phyloP scores from a whole-genome alignment of 371 early-diverging fungal species.

The Lichtheimia hyalospora region DNA sequence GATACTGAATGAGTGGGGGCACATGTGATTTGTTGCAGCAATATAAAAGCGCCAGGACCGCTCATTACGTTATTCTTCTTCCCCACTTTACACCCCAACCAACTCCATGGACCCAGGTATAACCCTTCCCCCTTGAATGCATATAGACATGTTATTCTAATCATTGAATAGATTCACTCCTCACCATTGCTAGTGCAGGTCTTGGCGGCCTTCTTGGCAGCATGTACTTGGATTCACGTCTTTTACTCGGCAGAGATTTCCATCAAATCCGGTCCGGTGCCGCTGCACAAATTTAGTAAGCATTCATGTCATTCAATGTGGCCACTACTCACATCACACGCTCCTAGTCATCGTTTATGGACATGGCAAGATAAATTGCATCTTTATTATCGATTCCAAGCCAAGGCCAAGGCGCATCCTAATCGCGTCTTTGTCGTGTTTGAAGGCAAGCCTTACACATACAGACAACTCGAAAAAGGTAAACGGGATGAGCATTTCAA shows the following conservation, averaged over 20 bases:
- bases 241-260: slow-evolving; percentile 23
- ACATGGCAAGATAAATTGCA: slow-evolving; percentile 24
- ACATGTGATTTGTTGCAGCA: background rate
- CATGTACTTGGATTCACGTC: slow-evolving; percentile 32
- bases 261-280: slow-evolving; percentile 25
- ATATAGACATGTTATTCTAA: no score
- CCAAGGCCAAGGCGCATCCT: slow-evolving; percentile 22
- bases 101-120: no score
- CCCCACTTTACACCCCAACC: no score
- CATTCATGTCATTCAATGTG: background rate
- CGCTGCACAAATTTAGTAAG: slow-evolving; percentile 22
- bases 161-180: slow-evolving; percentile 3
- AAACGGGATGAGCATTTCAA: background rate
- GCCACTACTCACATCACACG: no score
- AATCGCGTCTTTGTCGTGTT: slow-evolving; percentile 23
- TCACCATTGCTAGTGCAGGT: slow-evolving; percentile 25
- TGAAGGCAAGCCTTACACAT: slow-evolving; percentile 32
- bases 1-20: slow-evolving; percentile 7
- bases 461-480: slow-evolving; percentile 28
- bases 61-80: background rate
- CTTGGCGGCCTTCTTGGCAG: slow-evolving; percentile 27
- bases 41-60: background rate
- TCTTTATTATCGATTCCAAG: slow-evolving; percentile 29
- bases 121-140: no score
- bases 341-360: slow-evolving; percentile 23